Percentiles rank a stretch among this genome's conserved stretches.
Conservation (phyloP, 2,329 filamentous ascomycete genomes). For the Diaporthe longicolla region DNA sequence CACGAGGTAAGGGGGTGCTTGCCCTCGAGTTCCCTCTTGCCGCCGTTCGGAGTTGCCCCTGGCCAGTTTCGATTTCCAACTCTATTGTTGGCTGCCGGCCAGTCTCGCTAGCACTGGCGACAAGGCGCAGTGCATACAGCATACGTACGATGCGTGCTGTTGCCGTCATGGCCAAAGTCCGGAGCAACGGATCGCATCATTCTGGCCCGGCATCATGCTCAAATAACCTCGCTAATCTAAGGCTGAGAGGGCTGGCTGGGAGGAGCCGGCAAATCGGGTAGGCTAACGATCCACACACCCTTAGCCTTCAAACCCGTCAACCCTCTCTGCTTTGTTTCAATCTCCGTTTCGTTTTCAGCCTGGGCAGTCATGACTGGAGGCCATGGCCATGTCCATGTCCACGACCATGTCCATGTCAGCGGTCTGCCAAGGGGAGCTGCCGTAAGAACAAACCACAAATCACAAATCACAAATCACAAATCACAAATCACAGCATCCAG, state of each 20-base stretch:
- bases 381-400: slow-evolving; percentile 1
- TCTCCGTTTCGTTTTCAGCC: slow-evolving; percentile 27
- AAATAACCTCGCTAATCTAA: slow-evolving; percentile 23
- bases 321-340: slow-evolving; percentile 14
- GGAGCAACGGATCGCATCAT: slow-evolving; percentile 29
- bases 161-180: slow-evolving; percentile 16
- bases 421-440: background rate
- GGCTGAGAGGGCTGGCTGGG: slow-evolving; percentile 24
- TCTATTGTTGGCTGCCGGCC: slow-evolving; percentile 22
- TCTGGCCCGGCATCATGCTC: slow-evolving; percentile 1
- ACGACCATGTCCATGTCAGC: background rate
- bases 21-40: background rate
- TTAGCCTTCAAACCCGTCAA: background rate
- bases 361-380: background rate
- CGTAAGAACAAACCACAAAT: too few species aligned
- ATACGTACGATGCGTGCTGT: background rate
- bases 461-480: too few species aligned
- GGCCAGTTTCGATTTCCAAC: slow-evolving; percentile 35
- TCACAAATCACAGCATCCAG: background rate
- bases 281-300: slow-evolving; percentile 16
- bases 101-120: background rate
- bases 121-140: background rate
- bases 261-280: slow-evolving; percentile 30
- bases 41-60: slow-evolving; percentile 28
- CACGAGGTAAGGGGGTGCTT: slow-evolving; percentile 2